Evolutionary conservation across 2,329 filamentous ascomycete species (phyloP).

Genomic region (Diaporthe citri): DNA sequence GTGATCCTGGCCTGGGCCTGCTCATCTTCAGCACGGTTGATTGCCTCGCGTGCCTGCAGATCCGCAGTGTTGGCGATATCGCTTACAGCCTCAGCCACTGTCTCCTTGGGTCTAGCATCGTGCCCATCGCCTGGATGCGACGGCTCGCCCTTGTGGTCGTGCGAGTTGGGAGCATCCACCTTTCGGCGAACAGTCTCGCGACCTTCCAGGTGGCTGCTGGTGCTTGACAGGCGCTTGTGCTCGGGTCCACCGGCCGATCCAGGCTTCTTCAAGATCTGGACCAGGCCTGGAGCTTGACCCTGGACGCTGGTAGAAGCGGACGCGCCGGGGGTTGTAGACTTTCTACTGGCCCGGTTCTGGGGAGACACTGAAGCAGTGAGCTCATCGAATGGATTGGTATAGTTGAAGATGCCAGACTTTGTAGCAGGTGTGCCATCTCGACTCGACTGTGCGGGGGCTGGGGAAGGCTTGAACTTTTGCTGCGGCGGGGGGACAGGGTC

Average conservation of each 20-base stretch:
- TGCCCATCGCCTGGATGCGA: constrained; percentile 21
- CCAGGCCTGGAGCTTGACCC: constrained; percentile 43
- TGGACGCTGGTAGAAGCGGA: constrained; percentile 60
- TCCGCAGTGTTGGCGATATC: constrained; percentile 70
- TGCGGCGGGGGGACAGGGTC: constrained; percentile 43
- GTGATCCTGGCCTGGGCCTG: constrained; percentile 62
- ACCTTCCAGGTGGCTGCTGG: constrained; percentile 36
- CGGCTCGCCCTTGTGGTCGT: constrained; percentile 41
- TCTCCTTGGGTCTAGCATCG: constrained; percentile 64
- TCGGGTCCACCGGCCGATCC: constrained; percentile 56
- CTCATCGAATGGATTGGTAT: constrained; percentile 58
- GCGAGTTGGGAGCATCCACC: constrained; percentile 50
- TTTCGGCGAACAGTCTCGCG: constrained; percentile 49
- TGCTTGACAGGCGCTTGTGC: constrained; percentile 50
- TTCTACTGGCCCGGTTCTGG: constrained; percentile 46
- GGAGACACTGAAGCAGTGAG: constrained; percentile 49
- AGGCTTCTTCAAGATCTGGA: constrained; percentile 57
- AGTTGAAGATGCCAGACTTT: constrained; percentile 50
- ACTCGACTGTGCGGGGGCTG: constrained; percentile 43
- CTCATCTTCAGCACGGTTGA: constrained; percentile 68
- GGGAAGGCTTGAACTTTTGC: constrained; percentile 44
- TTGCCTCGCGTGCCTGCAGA: constrained; percentile 72
- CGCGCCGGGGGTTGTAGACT: constrained; percentile 56
- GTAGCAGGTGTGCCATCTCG: constrained; percentile 46
- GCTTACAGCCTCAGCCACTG: constrained; percentile 77